Conservation (phyloP, 1,139 yeast species). For the Magnusiomyces paraingens region DNA sequence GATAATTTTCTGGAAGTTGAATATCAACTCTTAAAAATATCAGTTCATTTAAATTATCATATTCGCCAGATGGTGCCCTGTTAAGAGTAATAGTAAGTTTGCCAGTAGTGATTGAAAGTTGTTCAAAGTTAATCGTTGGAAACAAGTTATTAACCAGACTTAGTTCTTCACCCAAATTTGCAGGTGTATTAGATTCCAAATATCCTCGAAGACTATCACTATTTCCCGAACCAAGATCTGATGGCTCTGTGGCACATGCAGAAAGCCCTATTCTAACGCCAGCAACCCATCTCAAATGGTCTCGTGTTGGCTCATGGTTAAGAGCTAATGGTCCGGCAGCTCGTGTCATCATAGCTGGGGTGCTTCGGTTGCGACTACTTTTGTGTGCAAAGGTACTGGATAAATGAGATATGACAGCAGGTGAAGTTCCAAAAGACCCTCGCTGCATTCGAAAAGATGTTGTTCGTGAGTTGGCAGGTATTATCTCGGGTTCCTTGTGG, state of each 20-base stretch:
- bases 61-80: constrained; percentile 47
- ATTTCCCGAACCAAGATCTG: constrained; percentile 21
- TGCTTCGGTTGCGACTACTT: constrained; percentile 7
- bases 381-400: background rate
- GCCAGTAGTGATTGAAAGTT: constrained; percentile 83
- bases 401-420: constrained; percentile 3
- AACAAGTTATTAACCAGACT: constrained; percentile 79
- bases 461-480: constrained; percentile 3
- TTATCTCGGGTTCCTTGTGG: constrained; percentile 43
- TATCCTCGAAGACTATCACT: constrained; percentile 25
- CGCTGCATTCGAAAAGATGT: constrained; percentile 9
- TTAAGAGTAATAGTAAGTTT: constrained; percentile 63
- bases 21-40: constrained; percentile 66
- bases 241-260: constrained; percentile 34
- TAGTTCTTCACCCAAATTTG: constrained; percentile 85
- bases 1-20: constrained; percentile 66
- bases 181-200: constrained; percentile 40
- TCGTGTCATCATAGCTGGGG: constrained; percentile 15
- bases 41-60: constrained; percentile 43
- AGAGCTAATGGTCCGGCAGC: constrained; percentile 24
- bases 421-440: constrained; percentile 12
- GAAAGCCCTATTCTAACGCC: constrained; percentile 75
- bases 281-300: constrained; percentile 78
- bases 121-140: constrained; percentile 80
- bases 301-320: constrained; percentile 11